Conservation (phyloP, 2,329 filamentous ascomycete genomes). For the Aspergillus luchuensis region DNA sequence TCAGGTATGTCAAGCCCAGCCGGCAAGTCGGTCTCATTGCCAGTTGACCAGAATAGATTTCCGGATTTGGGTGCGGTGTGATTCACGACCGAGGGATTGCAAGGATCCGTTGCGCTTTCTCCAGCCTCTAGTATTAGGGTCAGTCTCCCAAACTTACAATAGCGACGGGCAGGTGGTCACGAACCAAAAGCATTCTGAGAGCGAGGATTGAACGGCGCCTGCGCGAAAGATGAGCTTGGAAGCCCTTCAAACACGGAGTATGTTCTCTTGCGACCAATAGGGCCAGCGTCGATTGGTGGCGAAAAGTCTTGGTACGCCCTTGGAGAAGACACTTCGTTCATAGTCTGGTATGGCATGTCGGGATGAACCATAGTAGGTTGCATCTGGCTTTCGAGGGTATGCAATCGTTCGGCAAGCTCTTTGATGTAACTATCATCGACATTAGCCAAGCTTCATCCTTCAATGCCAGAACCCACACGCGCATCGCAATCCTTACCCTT, state of each 20-base stretch:
- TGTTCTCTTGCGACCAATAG: conserved; percentile 50
- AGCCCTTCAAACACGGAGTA: conserved; percentile 54
- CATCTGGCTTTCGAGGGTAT: conserved; percentile 78
- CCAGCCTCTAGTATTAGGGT: conserved; percentile 23
- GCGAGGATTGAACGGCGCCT: conserved; percentile 39
- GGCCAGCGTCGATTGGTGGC: conserved; percentile 49
- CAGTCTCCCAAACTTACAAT: conserved; percentile 8
- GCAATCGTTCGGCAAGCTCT: conserved; percentile 81
- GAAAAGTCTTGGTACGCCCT: conserved; percentile 56
- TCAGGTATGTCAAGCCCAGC: conserved; percentile 36
- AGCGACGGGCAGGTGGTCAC: conserved; percentile 4
- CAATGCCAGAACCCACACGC: neutral
- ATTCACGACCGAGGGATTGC: conserved; percentile 41
- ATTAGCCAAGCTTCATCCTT: conserved; percentile 23
- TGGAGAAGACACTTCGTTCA: conserved; percentile 46
- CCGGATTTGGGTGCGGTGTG: conserved; percentile 37
- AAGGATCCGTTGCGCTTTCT: conserved; percentile 35
- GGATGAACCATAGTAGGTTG: conserved; percentile 44
- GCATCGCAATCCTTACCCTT: conserved; percentile 63
- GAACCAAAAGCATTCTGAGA: conserved; percentile 40
- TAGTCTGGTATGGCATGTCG: conserved; percentile 47
- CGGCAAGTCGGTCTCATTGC: conserved; percentile 36
- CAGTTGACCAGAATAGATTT: conserved; percentile 43
- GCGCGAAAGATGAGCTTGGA: conserved; percentile 44
- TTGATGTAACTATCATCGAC: conserved; percentile 72